Base-by-base conservation (phyloP, 176 grass and related monocot species). In the Typha latifolia region DNA sequence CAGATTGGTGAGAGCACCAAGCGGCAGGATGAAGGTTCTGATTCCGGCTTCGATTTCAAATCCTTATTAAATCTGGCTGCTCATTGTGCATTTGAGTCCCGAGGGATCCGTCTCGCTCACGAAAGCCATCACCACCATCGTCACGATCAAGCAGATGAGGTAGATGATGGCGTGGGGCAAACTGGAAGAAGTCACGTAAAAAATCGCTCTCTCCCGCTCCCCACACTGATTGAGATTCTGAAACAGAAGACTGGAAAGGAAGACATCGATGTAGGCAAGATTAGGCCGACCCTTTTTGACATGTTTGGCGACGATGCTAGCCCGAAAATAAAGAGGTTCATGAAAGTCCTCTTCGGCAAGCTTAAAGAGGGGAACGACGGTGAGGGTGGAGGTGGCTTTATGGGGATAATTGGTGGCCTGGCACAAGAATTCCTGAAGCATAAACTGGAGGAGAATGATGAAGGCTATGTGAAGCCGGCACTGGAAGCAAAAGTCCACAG, bases 1-100 rank as follows among this genome's bases (percentile, higher is more conserved):
- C 94, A 99, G 76, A 90, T 99, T 11, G 94, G 94, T 0, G 70
- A 89, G 62, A 90, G 86, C 70, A 87, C 83, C 13, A 84, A 48
- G 66, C 63, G 72, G 78, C 78, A 62, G 18, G 13, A 81, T 10
- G 7, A 32, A 21, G 72, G 47, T 19, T 74, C 78, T 4, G 32
- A 69, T 29, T 26, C 24, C 24, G 24, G 24, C 24, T 18, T 66
- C 11, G 50, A 75, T 29, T 82, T 86, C 20, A 32, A 71, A 13
- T 63, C 49, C 31, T 89, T 77, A 43, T 51, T 96, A 55, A 72
- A 61, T 6, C 53, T 65, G 53, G 72, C 67, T 12, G 61, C 74
- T 12, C 77, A 62, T 0, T 87, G 70, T 49, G 66, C 70, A 43
- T 27, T 96, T 3, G 47, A 88, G 47, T 76, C 84, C 20, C 66